Evolutionary conservation across 805 yeast species (phyloP).

Genomic region (Saccharomycopsis microspora): DNA sequence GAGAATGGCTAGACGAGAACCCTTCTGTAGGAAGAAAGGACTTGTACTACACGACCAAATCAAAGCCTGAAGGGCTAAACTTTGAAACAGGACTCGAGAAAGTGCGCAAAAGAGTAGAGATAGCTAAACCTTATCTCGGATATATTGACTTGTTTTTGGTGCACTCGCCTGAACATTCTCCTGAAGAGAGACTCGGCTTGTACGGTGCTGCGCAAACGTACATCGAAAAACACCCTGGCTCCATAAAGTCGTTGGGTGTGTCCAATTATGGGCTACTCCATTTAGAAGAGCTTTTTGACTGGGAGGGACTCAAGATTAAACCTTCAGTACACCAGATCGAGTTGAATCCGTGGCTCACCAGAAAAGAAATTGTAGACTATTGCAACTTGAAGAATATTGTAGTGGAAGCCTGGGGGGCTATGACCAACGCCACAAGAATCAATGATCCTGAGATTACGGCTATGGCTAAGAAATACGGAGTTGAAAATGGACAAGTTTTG

Average conservation of each 20-base stretch:
- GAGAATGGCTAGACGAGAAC: slow-evolving; percentile 37
- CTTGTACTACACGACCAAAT: slow-evolving; percentile 55
- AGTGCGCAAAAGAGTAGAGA: slow-evolving; percentile 33
- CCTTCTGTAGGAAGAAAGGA: slow-evolving; percentile 26
- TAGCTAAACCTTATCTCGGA: slow-evolving; percentile 23
- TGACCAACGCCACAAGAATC: slow-evolving; percentile 41
- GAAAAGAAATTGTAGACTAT: slow-evolving; percentile 31
- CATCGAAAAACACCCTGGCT: slow-evolving; percentile 36
- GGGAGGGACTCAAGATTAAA: slow-evolving; percentile 33
- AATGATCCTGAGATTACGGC: slow-evolving; percentile 65
- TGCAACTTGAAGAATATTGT: slow-evolving; percentile 34
- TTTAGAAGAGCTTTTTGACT: slow-evolving; percentile 35
- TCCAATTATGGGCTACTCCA: slow-evolving; percentile 53
- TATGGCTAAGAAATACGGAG: slow-evolving; percentile 90
- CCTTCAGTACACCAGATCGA: slow-evolving; percentile 73
- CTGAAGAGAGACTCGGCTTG: slow-evolving; percentile 36
- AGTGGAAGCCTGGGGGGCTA: slow-evolving; percentile 54
- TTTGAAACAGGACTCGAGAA: neutral
- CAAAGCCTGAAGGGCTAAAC: slow-evolving; percentile 44
- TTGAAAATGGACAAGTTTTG: slow-evolving; percentile 38
- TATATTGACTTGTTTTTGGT: slow-evolving; percentile 65
- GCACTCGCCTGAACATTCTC: slow-evolving; percentile 38
- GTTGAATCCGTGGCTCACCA: slow-evolving; percentile 51
- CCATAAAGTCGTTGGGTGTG: slow-evolving; percentile 60
- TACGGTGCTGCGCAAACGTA: slow-evolving; percentile 53